Evolutionary conservation across 2,329 filamentous ascomycete species (phyloP).

Genomic region (Amauroascus verrucosus): DNA sequence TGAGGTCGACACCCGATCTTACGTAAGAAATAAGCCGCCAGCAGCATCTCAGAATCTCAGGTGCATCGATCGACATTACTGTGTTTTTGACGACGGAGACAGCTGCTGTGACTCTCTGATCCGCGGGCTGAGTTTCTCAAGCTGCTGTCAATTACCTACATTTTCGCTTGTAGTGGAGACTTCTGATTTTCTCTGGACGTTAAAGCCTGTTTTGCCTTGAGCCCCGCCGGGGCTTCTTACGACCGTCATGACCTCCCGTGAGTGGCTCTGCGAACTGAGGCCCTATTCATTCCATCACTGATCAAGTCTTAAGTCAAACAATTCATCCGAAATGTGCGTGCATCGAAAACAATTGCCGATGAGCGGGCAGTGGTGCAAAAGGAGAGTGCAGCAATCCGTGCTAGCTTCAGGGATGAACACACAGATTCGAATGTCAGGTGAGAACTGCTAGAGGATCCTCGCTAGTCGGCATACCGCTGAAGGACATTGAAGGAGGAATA

Average conservation of each 20-base stretch:
- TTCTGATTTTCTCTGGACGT: slow-evolving; percentile 5
- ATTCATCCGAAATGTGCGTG: slow-evolving; percentile 98
- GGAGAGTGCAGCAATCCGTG: slow-evolving; percentile 93
- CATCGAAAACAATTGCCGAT: slow-evolving; percentile 97
- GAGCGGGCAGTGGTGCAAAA: slow-evolving; percentile 97
- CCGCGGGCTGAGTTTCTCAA: background rate
- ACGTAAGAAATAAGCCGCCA: background rate
- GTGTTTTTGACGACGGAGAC: too few relatives aligned
- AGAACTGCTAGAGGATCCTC: slow-evolving; percentile 22
- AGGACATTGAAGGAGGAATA: slow-evolving; percentile 64
- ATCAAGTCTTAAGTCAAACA: slow-evolving; percentile 66
- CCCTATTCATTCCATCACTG: slow-evolving; percentile 19
- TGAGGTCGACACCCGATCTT: background rate
- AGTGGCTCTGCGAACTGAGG: slow-evolving; percentile 25
- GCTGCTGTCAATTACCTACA: background rate
- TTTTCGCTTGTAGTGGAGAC: background rate
- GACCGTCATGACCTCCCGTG: slow-evolving; percentile 50
- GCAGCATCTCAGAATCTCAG: background rate
- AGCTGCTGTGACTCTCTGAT: background rate
- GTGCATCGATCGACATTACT: too few relatives aligned
- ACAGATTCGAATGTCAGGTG: slow-evolving; percentile 84
- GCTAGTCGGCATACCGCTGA: slow-evolving; percentile 1
- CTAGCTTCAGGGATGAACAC: slow-evolving; percentile 95
- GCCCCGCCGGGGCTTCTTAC: slow-evolving; percentile 40
- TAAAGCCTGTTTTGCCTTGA: slow-evolving; percentile 14